phyloP scores from a whole-genome alignment of 345 rosid genomes.

The Salix udensis region DNA sequence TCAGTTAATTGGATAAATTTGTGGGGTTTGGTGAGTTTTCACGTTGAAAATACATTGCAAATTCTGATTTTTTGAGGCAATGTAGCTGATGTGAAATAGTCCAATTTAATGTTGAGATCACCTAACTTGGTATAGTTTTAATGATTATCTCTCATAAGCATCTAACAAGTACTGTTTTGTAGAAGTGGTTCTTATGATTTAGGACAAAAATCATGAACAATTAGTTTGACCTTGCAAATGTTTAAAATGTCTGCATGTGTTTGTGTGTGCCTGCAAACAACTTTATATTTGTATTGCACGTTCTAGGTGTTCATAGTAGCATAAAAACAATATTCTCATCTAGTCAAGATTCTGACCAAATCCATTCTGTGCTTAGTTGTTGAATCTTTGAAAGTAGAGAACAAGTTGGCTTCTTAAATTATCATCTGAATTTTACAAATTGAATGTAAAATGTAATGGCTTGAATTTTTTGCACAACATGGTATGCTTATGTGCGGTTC shows the following conservation, averaged over 20 bases:
- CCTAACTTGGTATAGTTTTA: background rate
- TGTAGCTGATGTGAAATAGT: background rate
- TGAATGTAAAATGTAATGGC: background rate
- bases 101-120: background rate
- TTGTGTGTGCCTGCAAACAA: background rate
- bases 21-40: background rate
- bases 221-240: background rate
- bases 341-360: background rate
- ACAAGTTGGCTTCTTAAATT: background rate
- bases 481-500: background rate
- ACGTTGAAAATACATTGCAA: background rate
- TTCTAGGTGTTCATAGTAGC: background rate
- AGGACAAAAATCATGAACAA: background rate
- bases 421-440: background rate
- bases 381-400: background rate
- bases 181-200: background rate
- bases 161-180: background rate
- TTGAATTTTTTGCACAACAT: background rate
- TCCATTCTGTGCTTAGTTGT: background rate
- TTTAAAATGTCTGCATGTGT: background rate
- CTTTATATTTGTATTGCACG: background rate
- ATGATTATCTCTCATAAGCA: background rate
- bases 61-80: background rate
- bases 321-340: background rate
- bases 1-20: background rate